Conservation (phyloP, 2,329 filamentous ascomycete genomes). For the Aaosphaeria arxii region DNA sequence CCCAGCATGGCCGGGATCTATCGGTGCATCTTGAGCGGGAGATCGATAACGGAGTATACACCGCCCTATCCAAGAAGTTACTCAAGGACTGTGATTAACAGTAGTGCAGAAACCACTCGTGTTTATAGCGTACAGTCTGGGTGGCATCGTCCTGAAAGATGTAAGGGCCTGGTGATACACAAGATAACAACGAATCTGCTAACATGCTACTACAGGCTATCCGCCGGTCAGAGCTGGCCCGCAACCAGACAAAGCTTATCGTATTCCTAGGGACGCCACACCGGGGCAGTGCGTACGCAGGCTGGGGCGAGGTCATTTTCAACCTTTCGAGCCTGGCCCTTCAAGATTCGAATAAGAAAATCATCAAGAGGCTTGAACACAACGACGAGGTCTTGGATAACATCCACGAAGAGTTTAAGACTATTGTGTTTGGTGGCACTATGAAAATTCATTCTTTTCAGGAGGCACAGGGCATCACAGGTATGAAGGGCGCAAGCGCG, state of each 20-base stretch:
- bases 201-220: not conserved
- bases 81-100: conserved; percentile 1
- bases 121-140: conserved; percentile 40
- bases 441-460: not conserved
- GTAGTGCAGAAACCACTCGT: conserved; percentile 25
- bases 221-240: not conserved
- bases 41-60: not conserved
- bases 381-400: not conserved
- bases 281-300: not conserved
- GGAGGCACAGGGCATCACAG: not conserved
- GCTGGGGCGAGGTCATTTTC: not conserved
- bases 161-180: conserved; percentile 11
- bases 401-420: not conserved
- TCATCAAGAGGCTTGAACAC: not conserved
- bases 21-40: not conserved
- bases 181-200: not conserved
- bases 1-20: not conserved
- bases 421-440: not conserved
- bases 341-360: not conserved
- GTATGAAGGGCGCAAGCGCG: not conserved
- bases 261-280: not conserved
- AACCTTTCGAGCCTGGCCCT: not conserved
- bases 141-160: conserved; percentile 40
- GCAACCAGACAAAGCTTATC: not conserved
- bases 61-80: not conserved